Evolutionary conservation across 768 basidiomycete species (phyloP), one percentile per base, ranked within the genome.

Genomic region (Crucibulum laeve): DNA sequence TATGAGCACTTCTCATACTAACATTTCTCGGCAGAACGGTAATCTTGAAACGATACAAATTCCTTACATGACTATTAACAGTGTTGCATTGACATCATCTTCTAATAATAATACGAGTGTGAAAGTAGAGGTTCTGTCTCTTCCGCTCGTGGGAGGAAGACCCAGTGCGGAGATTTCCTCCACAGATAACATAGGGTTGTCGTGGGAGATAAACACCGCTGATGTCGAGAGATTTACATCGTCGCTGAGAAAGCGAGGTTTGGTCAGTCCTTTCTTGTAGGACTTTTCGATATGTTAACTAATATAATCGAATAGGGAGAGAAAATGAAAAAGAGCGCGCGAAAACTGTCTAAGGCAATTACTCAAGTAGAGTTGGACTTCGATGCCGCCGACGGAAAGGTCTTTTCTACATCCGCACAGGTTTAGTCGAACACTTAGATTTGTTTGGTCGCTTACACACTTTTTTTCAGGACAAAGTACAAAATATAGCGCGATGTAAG

Each of bases 1-100:
- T 13, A 32, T 30, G 15, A 13, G n/a, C 23, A 6, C 33, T 25
- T 22, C 37, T 37, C 18, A 32, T 26, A 45, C 32, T 41, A 17
- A 36, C 7, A 17, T 35, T 13, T 36, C 15, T 41, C 10, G 24
- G n/a, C 40, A 73, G 80, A 73, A 67, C 14, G 77, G 74, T 45
- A 54, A 62, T 34, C 67, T 74, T 34, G 81, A 83, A 30, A 78
- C 76, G 3, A 58, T 83, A 17, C 65, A 70, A 40, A 58, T 78
- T 2, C 60, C 63, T 3, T 81, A 74, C 54, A 28, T 54, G 0
- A 61, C 55, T 15, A 46, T 76, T 17, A 45, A 53, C 24, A 46
- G 38, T 5, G 40, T 61, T 10, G 52, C 50, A 19, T 49, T 61
- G 36, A 55, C 56, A n/a, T 58, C 45, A 43, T 49, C 33, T 25